Base-by-base conservation (phyloP, 192 early-diverging fungal species). In the Coemansia sp. region DNA sequence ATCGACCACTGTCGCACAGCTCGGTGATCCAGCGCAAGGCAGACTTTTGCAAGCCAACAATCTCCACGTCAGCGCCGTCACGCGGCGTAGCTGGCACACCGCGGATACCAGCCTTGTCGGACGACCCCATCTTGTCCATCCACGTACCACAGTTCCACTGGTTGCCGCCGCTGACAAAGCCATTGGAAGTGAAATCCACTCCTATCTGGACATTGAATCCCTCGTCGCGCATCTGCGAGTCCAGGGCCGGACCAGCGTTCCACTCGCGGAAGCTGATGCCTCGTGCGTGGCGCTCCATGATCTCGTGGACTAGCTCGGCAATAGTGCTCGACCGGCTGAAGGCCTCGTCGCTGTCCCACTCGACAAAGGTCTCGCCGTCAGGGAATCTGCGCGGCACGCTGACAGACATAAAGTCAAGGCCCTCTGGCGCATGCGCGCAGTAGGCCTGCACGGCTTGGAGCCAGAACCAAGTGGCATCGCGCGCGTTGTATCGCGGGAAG, bases 121-220 rank as follows among this genome's bases (percentile, higher is more conserved):
- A 95, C 79, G 97, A 95, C 16, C 94, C 93, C 93, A 94, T 95
- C 80, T 98, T 99, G 83, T 98, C 98, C 96, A 98, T 98, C 98
- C 97, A 99, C 0, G 96, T 98, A 31, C 98, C 97, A 70, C 97
- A 99, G 82, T 99, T 99, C 83, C 85, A 95, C 41, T 84, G 44
- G 74, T 89, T 98, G 33, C 98, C 98, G 61, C 98, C 97, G 62
- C 79, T 71, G 29, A 98, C 85, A 55, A 97, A 88, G 18, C 97
- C 98, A 0, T 87, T 91, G 15, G 78, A 75, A 18, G 69, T 74
- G 81, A 91, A 95, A 43, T 93, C 88, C 3, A 93, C 90, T n/a
- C 79, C 69, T 27, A 93, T 87, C 62, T 87, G 80, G 58, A 99
- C 84, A 57, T 94, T 83, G 83, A 99, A 99, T 0, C 98, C 98